A percentile compares a stretch with the other conserved stretches of the same genome.
Evolutionary conservation across 192 early-diverging fungal genomes (phyloP).

Genomic region (Rhizophagus sp.): DNA sequence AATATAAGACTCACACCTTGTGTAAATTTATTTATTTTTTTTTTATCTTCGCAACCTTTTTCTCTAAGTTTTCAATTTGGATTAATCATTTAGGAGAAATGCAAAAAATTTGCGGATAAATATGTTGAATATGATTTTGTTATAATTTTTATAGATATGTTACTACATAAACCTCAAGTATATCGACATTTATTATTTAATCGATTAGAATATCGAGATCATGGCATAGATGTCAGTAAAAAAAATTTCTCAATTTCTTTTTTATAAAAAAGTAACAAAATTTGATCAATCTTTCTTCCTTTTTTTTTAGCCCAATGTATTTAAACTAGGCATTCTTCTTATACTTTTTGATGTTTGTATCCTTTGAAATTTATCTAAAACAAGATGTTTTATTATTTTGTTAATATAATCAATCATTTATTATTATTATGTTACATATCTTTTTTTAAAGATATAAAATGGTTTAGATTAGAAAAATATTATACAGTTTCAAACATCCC

Average conservation of each 20-base stretch:
- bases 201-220: constrained; percentile 58
- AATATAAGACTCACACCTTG: constrained; percentile 86
- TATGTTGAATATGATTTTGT: constrained; percentile 91
- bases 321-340: constrained; percentile 77
- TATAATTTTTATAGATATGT: constrained; percentile 90
- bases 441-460: constrained; percentile 68
- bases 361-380: background rate
- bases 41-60: background rate
- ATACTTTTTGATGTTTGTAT: constrained; percentile 87
- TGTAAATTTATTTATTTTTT: constrained; percentile 36
- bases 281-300: background rate
- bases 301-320: constrained; percentile 57
- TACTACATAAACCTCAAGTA: constrained; percentile 82
- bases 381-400: background rate
- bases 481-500: constrained; percentile 51
- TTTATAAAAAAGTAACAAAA: too few relatives aligned
- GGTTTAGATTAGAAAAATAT: constrained; percentile 83
- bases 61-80: too few relatives aligned
- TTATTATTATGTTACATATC: background rate
- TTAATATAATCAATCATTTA: background rate
- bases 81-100: constrained; percentile 50
- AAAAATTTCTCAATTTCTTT: background rate
- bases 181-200: constrained; percentile 89
- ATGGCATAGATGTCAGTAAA: constrained; percentile 43
- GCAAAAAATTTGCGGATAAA: constrained; percentile 85